Percentiles rank a stretch among this genome's conserved stretches.
Conservation (phyloP, 179 eudicot species). For the Dionaea muscipula region DNA sequence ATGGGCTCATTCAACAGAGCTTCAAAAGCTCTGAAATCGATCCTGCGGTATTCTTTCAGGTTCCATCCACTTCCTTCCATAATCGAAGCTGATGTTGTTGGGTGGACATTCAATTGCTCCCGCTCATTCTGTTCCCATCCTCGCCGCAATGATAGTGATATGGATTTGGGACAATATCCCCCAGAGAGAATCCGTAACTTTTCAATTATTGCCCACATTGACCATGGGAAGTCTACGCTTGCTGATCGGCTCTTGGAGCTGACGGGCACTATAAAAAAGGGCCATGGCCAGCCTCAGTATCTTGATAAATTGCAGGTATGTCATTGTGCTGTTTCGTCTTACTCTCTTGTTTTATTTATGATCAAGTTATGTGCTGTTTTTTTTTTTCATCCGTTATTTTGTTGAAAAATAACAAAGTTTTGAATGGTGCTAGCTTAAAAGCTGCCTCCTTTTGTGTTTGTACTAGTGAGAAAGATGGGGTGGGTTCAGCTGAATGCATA, state of each 20-base stretch:
- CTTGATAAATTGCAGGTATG: conserved; percentile 80
- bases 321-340: neutral
- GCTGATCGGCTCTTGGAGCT: conserved; percentile 90
- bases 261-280: conserved; percentile 76
- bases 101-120: conserved; percentile 14
- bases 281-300: conserved; percentile 88
- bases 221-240: conserved; percentile 87
- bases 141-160: conserved; percentile 27
- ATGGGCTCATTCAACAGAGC: conserved; percentile 34
- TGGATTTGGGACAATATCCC: conserved; percentile 58
- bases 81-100: conserved; percentile 5
- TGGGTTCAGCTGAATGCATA: too few species aligned
- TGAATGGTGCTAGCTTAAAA: too few species aligned
- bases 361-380: too few species aligned
- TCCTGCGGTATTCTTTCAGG: conserved; percentile 7
- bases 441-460: too few species aligned
- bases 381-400: too few species aligned
- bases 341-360: neutral
- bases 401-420: too few species aligned
- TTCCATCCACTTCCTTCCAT: conserved; percentile 8
- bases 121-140: conserved; percentile 44
- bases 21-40: conserved; percentile 26
- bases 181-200: conserved; percentile 72
- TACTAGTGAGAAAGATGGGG: too few species aligned
- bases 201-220: conserved; percentile 89